Percentiles rank a stretch among this genome's conserved stretches.
Evolutionary conservation across 2,329 filamentous ascomycete species (phyloP).

Genomic region (Hymenoscyphus linearis): DNA sequence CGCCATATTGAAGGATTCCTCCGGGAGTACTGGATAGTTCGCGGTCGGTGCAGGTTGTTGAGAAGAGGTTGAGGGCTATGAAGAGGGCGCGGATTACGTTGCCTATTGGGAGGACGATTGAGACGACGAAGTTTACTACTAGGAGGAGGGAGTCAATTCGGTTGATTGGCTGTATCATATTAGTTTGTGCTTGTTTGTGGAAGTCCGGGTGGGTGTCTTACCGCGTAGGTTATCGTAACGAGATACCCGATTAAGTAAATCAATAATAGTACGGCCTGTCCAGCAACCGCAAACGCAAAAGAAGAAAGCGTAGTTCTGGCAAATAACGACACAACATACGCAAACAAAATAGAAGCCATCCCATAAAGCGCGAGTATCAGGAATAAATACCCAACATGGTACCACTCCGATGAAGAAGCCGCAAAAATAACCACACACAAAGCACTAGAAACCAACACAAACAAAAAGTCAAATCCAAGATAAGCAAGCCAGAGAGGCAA

Average conservation of each 20-base stretch:
- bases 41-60: conserved; percentile 64
- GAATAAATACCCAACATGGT: conserved; percentile 75
- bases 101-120: conserved; percentile 68
- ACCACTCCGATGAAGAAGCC: conserved; percentile 61
- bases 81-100: conserved; percentile 72
- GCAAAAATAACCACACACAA: conserved; percentile 66
- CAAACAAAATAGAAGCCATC: conserved; percentile 66
- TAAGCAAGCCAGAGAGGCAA: conserved; percentile 84
- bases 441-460: conserved; percentile 63
- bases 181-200: background rate
- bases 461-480: conserved; percentile 69
- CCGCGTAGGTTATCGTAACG: conserved; percentile 66
- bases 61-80: conserved; percentile 77
- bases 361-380: conserved; percentile 77
- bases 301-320: conserved; percentile 73
- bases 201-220: conserved; percentile 7
- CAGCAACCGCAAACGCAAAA: conserved; percentile 76
- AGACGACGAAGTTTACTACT: conserved; percentile 70
- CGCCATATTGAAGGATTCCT: conserved; percentile 69
- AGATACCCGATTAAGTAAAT: conserved; percentile 69
- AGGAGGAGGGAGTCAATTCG: conserved; percentile 62
- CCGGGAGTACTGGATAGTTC: conserved; percentile 63
- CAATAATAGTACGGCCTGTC: conserved; percentile 67
- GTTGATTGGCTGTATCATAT: conserved; percentile 45
- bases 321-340: conserved; percentile 79